These are phyloP conservation scores for Cordyceps militaris DNA, from an alignment of 2,329 filamentous ascomycete genomes.

Conservation along the genomic window DNA sequence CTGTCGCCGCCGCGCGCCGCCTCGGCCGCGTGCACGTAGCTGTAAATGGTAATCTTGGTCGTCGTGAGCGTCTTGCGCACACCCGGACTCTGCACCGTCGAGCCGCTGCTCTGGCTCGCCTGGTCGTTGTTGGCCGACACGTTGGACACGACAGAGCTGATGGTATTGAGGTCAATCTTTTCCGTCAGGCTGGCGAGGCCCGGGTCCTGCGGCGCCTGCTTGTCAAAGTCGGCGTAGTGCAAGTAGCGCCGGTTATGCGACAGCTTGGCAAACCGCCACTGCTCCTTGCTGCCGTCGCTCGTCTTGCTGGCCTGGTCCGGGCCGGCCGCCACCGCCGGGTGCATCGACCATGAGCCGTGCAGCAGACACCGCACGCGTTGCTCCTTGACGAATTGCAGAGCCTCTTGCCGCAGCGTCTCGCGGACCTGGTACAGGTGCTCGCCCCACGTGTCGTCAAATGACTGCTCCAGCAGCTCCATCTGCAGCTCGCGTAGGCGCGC, in stretches of 20 bases:
- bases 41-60: slow-evolving; percentile 90
- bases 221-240: slow-evolving; percentile 80
- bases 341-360: slow-evolving; percentile 79
- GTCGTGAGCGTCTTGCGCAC: slow-evolving; percentile 37
- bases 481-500: slow-evolving; percentile 73
- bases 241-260: slow-evolving; percentile 87
- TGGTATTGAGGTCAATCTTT: slow-evolving; percentile 78
- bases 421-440: slow-evolving; percentile 83
- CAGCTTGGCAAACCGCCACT: slow-evolving; percentile 77
- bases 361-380: slow-evolving; percentile 87
- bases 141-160: slow-evolving; percentile 92
- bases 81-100: slow-evolving; percentile 32
- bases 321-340: slow-evolving; percentile 31
- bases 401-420: slow-evolving; percentile 84
- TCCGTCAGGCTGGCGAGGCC: slow-evolving; percentile 66
- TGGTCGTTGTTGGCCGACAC: slow-evolving; percentile 52
- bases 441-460: slow-evolving; percentile 93
- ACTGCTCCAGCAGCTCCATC: slow-evolving; percentile 85
- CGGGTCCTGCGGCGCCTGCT: slow-evolving; percentile 57
- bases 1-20: slow-evolving; percentile 27
- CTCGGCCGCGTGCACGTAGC: slow-evolving; percentile 46
- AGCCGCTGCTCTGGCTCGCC: slow-evolving; percentile 36
- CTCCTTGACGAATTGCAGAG: slow-evolving; percentile 93
- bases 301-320: slow-evolving; percentile 27
- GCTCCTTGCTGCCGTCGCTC: slow-evolving; percentile 28